phyloP scores from a whole-genome alignment of 345 rosid genomes.

The Linum usitatissimum region DNA sequence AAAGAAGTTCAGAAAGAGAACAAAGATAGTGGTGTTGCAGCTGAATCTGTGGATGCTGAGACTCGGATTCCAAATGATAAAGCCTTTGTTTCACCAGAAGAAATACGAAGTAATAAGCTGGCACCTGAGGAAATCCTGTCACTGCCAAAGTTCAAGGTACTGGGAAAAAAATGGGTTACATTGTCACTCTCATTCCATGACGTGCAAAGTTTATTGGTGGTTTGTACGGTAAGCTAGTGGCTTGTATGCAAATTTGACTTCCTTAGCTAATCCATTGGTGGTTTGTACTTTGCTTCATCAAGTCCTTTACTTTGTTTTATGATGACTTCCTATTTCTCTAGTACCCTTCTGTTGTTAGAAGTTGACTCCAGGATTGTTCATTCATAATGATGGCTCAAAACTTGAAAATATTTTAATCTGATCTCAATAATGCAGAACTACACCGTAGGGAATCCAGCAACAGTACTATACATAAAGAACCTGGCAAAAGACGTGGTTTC shows the following conservation, averaged over 20 bases:
- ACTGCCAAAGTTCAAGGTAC: conserved; percentile 85
- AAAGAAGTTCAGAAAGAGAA: conserved; percentile 41
- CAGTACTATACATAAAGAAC: conserved; percentile 80
- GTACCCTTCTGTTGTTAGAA: too few species aligned
- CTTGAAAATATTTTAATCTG: too few species aligned
- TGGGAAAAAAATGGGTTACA: not conserved
- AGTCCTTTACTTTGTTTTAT: not conserved
- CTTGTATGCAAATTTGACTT: not conserved
- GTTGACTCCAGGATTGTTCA: not conserved
- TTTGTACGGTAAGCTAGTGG: not conserved
- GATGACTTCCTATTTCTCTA: too few species aligned
- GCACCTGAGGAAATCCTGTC: conserved; percentile 84
- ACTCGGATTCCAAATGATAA: conserved; percentile 28
- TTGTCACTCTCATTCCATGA: not conserved
- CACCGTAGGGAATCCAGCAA: conserved; percentile 68
- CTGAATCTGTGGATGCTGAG: conserved; percentile 31
- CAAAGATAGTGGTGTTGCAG: conserved; percentile 34
- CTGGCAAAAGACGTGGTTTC: conserved; percentile 67
- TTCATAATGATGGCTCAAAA: not conserved
- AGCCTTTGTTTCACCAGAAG: conserved; percentile 44
- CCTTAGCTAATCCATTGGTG: not conserved
- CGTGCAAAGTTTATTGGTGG: too few species aligned
- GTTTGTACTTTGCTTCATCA: not conserved
- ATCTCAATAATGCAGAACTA: conserved; percentile 55
- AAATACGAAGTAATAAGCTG: conserved; percentile 62